phyloP scores from a whole-genome alignment of 768 basidiomycete species.

The Mycena filopes region DNA sequence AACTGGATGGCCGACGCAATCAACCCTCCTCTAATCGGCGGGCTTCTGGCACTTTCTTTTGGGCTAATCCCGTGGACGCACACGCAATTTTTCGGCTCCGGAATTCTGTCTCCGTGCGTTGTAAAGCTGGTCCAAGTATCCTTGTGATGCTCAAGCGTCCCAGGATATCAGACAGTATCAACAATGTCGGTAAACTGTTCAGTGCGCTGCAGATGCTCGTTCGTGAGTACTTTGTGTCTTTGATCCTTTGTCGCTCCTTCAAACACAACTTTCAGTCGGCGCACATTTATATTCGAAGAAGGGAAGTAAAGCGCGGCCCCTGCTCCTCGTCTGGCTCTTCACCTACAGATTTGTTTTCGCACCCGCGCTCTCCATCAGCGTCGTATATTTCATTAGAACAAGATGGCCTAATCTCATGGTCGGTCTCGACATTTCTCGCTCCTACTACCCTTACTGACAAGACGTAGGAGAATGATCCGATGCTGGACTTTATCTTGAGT shows the following conservation, averaged over 20 bases:
- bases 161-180: slow-evolving; percentile 30
- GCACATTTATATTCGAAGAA: slow-evolving; percentile 32
- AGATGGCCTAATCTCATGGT: slow-evolving; percentile 30
- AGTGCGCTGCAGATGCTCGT: slow-evolving; percentile 33
- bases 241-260: not conserved
- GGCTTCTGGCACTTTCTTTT: slow-evolving; percentile 25
- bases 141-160: not conserved
- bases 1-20: slow-evolving; percentile 17
- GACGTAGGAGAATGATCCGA: slow-evolving; percentile 26
- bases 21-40: slow-evolving; percentile 30
- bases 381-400: slow-evolving; percentile 27
- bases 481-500: slow-evolving; percentile 28
- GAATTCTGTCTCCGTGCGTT: slow-evolving; percentile 28
- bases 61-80: slow-evolving; percentile 32
- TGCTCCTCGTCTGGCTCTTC: slow-evolving; percentile 31
- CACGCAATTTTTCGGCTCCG: slow-evolving; percentile 30
- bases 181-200: slow-evolving; percentile 32
- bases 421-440: not conserved
- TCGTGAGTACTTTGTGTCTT: slow-evolving; percentile 13
- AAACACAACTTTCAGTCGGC: slow-evolving; percentile 17
- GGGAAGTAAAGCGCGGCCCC: slow-evolving; percentile 11
- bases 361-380: slow-evolving; percentile 29
- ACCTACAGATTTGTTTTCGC: slow-evolving; percentile 31
- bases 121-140: too few relatives aligned
- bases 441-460: not conserved